phyloP scores from a whole-genome alignment of 2,329 filamentous ascomycete species.

The Biscogniauxia marginata region DNA sequence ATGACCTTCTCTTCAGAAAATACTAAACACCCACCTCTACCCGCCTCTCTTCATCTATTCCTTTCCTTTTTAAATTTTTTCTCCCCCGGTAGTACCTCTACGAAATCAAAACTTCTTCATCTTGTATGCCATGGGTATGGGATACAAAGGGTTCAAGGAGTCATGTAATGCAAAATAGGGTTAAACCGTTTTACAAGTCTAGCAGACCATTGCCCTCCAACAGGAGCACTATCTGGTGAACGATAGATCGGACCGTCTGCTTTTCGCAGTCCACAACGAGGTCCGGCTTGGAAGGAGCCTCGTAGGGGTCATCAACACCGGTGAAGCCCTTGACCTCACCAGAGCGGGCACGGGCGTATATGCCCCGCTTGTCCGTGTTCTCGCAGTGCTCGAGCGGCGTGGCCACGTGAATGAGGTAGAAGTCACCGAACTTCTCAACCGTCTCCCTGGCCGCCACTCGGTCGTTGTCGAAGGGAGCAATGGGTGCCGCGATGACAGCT shows the following conservation, averaged over 20 bases:
- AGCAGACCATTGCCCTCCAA: conserved; percentile 87
- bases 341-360: conserved; percentile 78
- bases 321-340: conserved; percentile 99
- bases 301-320: conserved; percentile 96
- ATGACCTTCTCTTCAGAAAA: no score
- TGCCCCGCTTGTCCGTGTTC: conserved; percentile 89
- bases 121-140: neutral
- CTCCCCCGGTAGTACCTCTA: neutral
- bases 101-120: neutral
- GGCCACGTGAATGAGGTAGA: conserved; percentile 93
- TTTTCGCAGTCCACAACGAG: conserved; percentile 82
- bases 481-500: conserved; percentile 93
- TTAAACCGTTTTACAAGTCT: conserved; percentile 51
- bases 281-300: conserved; percentile 77
- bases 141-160: neutral
- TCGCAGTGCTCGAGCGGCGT: conserved; percentile 91
- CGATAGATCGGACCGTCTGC: conserved; percentile 85
- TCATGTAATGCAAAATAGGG: conserved; percentile 6
- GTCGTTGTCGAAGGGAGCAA: conserved; percentile 84
- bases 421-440: conserved; percentile 83
- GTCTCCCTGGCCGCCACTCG: conserved; percentile 77
- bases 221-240: conserved; percentile 94
- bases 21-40: no score
- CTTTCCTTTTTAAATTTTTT: neutral
- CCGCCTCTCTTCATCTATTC: neutral